Conservation (phyloP, 2,329 filamentous ascomycete genomes). For the Paraconiothyrium brasiliense region DNA sequence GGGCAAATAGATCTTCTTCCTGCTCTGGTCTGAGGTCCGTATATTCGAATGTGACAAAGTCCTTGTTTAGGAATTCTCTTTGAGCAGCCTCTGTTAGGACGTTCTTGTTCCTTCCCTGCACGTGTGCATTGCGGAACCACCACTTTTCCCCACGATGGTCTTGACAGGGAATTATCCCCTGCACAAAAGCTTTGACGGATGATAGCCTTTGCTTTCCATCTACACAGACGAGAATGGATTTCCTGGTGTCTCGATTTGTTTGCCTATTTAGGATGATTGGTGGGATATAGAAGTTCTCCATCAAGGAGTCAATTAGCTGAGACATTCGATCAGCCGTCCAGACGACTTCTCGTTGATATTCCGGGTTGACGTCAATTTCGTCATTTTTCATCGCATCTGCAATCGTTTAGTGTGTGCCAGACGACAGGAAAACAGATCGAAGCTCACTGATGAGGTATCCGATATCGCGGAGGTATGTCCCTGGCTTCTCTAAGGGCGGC, state of each 20-base stretch:
- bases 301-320: constrained; percentile 45
- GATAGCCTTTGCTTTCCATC: constrained; percentile 61
- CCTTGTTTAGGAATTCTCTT: constrained; percentile 50
- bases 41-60: constrained; percentile 57
- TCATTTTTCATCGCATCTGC: constrained; percentile 34
- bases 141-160: constrained; percentile 55
- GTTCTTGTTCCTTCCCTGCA: constrained; percentile 28
- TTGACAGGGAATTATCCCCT: constrained; percentile 55
- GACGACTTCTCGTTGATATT: constrained; percentile 59
- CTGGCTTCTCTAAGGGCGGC: constrained; percentile 32
- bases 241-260: constrained; percentile 24
- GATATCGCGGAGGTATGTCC: constrained; percentile 31
- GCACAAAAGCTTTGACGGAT: constrained; percentile 56
- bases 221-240: constrained; percentile 51
- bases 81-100: constrained; percentile 49
- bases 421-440: not conserved
- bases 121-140: constrained; percentile 38
- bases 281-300: constrained; percentile 56
- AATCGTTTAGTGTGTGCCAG: constrained; percentile 5
- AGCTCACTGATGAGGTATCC: constrained; percentile 36
- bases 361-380: constrained; percentile 54
- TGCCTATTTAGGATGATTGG: constrained; percentile 59
- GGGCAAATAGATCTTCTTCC: constrained; percentile 60
- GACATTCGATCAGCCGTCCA: constrained; percentile 53
- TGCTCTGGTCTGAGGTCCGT: constrained; percentile 50